phyloP scores from a whole-genome alignment of 208 protist genomes.

The Leishmania major region DNA sequence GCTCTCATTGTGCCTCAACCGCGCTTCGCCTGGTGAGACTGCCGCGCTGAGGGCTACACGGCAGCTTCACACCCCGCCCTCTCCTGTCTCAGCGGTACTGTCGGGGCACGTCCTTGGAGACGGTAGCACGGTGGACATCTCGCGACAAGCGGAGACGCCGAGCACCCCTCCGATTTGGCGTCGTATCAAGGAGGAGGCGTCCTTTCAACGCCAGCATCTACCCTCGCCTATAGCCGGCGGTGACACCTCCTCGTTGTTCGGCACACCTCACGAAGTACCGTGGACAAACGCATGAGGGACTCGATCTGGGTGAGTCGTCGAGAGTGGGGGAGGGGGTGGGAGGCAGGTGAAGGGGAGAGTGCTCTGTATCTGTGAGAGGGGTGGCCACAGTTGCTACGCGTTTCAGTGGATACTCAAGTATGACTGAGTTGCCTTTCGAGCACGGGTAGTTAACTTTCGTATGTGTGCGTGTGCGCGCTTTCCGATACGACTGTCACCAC shows the following conservation, averaged over 20 bases:
- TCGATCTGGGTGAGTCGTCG: background rate
- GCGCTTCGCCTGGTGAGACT: background rate
- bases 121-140: background rate
- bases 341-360: background rate
- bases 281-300: constrained; percentile 10
- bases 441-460: background rate
- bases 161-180: constrained; percentile 26
- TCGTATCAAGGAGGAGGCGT: constrained; percentile 24
- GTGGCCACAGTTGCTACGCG: background rate
- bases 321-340: background rate
- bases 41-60: background rate
- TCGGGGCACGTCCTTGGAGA: background rate
- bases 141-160: background rate
- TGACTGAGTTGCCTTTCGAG: background rate
- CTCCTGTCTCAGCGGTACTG: background rate
- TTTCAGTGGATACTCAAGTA: background rate
- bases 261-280: constrained; percentile 19
- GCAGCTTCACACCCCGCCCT: background rate
- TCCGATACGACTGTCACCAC: background rate
- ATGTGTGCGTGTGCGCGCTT: background rate
- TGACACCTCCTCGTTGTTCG: constrained; percentile 16
- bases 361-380: background rate
- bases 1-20: background rate
- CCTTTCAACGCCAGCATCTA: constrained; percentile 5
- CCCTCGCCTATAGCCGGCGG: constrained; percentile 13